Base-by-base conservation (phyloP, 805 yeast species). In the Barnettozyma californica region DNA sequence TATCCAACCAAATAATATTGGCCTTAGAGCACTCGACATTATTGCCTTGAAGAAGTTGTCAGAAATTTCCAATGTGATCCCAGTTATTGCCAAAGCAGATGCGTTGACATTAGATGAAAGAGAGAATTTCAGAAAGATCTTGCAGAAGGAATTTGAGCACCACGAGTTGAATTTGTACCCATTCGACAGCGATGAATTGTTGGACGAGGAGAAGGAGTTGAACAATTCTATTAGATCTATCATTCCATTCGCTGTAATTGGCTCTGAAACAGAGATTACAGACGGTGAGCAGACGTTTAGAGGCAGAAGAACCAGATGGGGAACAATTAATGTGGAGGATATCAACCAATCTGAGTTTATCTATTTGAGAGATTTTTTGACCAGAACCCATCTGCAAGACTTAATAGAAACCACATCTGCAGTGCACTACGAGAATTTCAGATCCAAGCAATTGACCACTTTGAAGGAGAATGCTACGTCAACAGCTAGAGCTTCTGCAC, bases 281-380 rank as follows among this genome's bases (percentile, higher is more conserved):
- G 74, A 86, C 46, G 81, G 83, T 61, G 97, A 96, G 39, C 87
- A 84, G 60, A 70, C 77, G 23, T 86, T 90, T 41, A 84, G 92
- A 60, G 97, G 97, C 44, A 83, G 98, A 70, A 83, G 87, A 70
- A 90, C 95, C 48, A 83, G 84, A 64, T 92, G 97, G 96, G 97
- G 97, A 21, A 77, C 85, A 16, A 85, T 92, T 62, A 87, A 90
- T 67, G 88, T 94, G 52, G 97, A 91, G 70, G 96, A 94, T 70
- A 90, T 88, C 46, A 80, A 84, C 47, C 98, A 94, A 70, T 90
- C 97, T 70, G 99, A 94, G 71, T 94, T 94, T 74, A 88, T 89
- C 35, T 90, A 88, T 60, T 80, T 94, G 64, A 81, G 97, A 70
- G 96, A 89, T 67, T 94, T 94, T 68, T 78, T 94, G 62, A 89